Percentiles rank a stretch among this genome's conserved stretches.
Conservation (phyloP, 306 rosid species). For the Dryas octopetala region DNA sequence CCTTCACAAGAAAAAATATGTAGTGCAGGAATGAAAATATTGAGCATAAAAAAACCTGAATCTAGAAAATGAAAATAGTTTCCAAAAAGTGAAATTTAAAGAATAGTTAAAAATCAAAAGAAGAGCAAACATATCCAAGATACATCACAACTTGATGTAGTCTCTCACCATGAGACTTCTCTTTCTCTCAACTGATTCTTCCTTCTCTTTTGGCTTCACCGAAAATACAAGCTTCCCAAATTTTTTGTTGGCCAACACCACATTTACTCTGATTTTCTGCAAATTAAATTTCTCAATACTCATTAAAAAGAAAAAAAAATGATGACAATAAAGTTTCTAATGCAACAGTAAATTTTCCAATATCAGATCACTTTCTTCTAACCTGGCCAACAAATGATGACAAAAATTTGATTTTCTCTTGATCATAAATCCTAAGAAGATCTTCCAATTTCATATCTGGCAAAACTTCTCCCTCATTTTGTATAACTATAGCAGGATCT, state of each 20-base stretch:
- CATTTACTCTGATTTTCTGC: slow-evolving; percentile 78
- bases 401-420: slow-evolving; percentile 74
- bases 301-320: background rate
- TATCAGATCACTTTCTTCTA: slow-evolving; percentile 26
- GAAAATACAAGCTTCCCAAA: slow-evolving; percentile 78
- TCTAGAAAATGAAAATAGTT: background rate
- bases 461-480: slow-evolving; percentile 48
- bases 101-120: background rate
- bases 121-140: slow-evolving; percentile 11
- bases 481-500: slow-evolving; percentile 34
- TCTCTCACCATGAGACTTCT: slow-evolving; percentile 76
- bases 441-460: slow-evolving; percentile 84
- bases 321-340: slow-evolving; percentile 7
- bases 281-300: slow-evolving; percentile 25
- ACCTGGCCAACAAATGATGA: slow-evolving; percentile 94
- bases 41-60: background rate
- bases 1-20: background rate
- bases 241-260: slow-evolving; percentile 60
- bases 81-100: background rate
- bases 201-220: slow-evolving; percentile 70
- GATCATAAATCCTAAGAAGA: slow-evolving; percentile 72
- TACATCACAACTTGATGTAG: background rate
- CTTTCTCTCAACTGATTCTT: slow-evolving; percentile 70
- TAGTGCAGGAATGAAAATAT: background rate
- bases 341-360: slow-evolving; percentile 20